A percentile compares a stretch with the other conserved stretches of the same genome.
These are phyloP conservation scores for Platismatia glauca DNA, from an alignment of 495 filamentous ascomycete genomes.

Conservation along the genomic window DNA sequence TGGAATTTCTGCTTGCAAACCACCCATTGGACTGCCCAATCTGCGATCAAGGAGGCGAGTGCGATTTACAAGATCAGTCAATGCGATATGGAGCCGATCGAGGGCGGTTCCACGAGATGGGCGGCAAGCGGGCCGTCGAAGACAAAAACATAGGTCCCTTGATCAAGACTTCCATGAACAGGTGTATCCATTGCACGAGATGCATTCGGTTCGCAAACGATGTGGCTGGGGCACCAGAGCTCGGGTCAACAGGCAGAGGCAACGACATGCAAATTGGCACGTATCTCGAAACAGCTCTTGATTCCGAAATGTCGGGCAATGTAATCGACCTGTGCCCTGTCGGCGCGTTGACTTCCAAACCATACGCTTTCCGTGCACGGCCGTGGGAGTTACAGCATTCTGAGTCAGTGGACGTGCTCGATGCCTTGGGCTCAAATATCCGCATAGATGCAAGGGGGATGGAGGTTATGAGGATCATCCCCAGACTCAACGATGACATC, in stretches of 20 bases:
- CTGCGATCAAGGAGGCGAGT: slow-evolving; percentile 97
- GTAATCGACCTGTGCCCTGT: slow-evolving; percentile 98
- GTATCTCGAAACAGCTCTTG: slow-evolving; percentile 83
- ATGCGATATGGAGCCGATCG: slow-evolving; percentile 97
- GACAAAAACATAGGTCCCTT: slow-evolving; percentile 99
- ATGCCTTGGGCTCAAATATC: slow-evolving; percentile 89
- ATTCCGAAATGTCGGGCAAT: slow-evolving; percentile 91
- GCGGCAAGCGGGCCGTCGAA: slow-evolving; percentile 92
- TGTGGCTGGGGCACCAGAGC: slow-evolving; percentile 86
- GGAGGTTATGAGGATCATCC: slow-evolving; percentile 90
- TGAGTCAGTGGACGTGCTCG: slow-evolving; percentile 89
- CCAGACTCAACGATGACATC: slow-evolving; percentile 89
- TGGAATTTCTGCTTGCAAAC: slow-evolving; percentile 97
- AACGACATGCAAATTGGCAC: slow-evolving; percentile 98
- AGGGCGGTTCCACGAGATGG: slow-evolving; percentile 90
- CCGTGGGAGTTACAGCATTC: slow-evolving; percentile 93
- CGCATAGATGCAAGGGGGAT: slow-evolving; percentile 86
- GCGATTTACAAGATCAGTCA: slow-evolving; percentile 96
- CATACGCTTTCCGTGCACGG: slow-evolving; percentile 91
- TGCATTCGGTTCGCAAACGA: slow-evolving; percentile 98
- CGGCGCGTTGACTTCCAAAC: slow-evolving; percentile 91
- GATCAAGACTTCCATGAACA: slow-evolving; percentile 99
- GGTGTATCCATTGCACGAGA: slow-evolving; percentile 97
- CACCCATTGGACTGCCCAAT: slow-evolving; percentile 97
- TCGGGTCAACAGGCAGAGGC: slow-evolving; percentile 88